Conservation (phyloP, 345 rosid genomes). For the Noccaea caerulescens region DNA sequence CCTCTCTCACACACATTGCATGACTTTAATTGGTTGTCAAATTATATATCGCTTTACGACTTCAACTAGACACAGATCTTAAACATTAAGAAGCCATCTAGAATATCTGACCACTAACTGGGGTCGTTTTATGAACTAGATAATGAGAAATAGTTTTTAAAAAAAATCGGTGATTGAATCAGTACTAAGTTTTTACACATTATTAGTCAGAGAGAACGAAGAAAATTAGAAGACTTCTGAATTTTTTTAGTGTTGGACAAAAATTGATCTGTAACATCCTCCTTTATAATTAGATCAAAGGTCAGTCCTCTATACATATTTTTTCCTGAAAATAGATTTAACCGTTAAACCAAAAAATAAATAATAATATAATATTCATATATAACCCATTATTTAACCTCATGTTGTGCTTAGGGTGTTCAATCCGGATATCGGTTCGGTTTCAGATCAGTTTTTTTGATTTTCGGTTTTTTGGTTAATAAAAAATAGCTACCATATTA, state of each 20-base stretch:
- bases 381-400: neutral
- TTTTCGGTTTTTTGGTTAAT: too few species aligned
- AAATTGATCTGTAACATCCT: neutral
- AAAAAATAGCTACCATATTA: too few species aligned
- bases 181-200: neutral
- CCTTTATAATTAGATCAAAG: too few species aligned
- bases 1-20: constrained; percentile 36
- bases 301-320: too few species aligned
- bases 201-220: neutral
- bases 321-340: too few species aligned
- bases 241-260: neutral
- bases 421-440: too few species aligned
- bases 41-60: constrained; percentile 27
- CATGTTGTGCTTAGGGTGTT: constrained; percentile 14
- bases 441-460: too few species aligned
- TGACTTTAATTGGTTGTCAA: constrained; percentile 32
- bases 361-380: too few species aligned
- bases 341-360: too few species aligned
- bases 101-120: constrained; percentile 20
- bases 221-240: neutral
- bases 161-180: neutral
- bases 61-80: constrained; percentile 3
- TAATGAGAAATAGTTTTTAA: neutral
- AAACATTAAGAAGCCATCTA: constrained; percentile 29
- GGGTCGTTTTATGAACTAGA: neutral